These are phyloP conservation scores for Corynascus novoguineensis DNA, from an alignment of 495 filamentous ascomycete species.

Conservation along the genomic window DNA sequence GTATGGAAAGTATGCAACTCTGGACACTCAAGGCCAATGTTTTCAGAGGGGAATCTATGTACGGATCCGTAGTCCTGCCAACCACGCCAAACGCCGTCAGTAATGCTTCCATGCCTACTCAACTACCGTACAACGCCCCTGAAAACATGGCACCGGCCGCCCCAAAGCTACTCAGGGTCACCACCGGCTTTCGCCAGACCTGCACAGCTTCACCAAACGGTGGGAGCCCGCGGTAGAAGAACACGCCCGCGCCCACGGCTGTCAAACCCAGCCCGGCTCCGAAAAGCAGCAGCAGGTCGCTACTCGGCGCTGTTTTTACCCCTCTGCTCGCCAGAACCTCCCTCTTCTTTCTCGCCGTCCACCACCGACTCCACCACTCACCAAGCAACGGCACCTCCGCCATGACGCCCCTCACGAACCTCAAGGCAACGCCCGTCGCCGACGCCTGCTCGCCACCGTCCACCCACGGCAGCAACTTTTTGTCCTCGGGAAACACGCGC, in stretches of 20 bases:
- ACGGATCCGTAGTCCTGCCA: no score
- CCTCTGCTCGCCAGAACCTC: slow-evolving; percentile 5
- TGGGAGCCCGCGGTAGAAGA: slow-evolving; percentile 24
- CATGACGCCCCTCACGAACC: slow-evolving; percentile 30
- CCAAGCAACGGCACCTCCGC: slow-evolving; percentile 20
- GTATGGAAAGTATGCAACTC: no score
- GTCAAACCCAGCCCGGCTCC: slow-evolving; percentile 23
- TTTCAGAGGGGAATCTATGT: slow-evolving; percentile 2
- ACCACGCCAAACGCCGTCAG: background rate
- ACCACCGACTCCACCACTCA: slow-evolving; percentile 23
- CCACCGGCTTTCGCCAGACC: slow-evolving; percentile 25
- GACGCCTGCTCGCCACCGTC: background rate
- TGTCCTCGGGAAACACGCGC: slow-evolving; percentile 33
- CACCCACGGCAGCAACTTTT: slow-evolving; percentile 14
- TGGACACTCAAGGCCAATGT: no score
- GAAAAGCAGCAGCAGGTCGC: slow-evolving; percentile 16
- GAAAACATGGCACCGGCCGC: slow-evolving; percentile 33
- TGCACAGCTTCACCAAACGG: slow-evolving; percentile 35
- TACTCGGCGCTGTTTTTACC: background rate
- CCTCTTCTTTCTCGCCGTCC: slow-evolving; percentile 19
- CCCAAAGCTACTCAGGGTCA: slow-evolving; percentile 30
- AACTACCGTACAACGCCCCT: slow-evolving; percentile 7
- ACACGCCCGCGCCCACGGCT: slow-evolving; percentile 17
- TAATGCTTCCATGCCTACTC: background rate
- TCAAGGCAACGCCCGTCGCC: slow-evolving; percentile 19